These are phyloP conservation scores for Penicillium italicum DNA, from an alignment of 2,329 filamentous ascomycete genomes.

Conservation along the genomic window DNA sequence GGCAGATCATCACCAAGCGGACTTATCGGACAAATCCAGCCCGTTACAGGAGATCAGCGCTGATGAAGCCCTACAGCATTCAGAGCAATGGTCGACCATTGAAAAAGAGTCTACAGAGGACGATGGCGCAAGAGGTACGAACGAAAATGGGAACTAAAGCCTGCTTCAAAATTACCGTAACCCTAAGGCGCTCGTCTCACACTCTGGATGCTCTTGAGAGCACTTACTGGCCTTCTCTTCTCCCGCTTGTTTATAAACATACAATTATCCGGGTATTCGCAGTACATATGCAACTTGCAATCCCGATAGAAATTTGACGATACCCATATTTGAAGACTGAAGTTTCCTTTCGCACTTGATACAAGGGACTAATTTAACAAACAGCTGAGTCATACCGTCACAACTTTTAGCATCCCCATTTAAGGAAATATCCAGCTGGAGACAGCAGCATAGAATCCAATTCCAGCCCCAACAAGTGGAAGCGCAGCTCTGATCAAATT, in stretches of 20 bases:
- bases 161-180: not conserved
- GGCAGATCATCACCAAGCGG: constrained; percentile 5
- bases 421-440: constrained; percentile 5
- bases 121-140: not conserved
- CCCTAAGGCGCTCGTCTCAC: not conserved
- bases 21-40: constrained; percentile 15
- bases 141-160: not conserved
- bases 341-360: not conserved
- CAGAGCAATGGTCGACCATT: constrained; percentile 38
- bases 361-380: not conserved
- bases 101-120: constrained; percentile 28
- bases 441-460: constrained; percentile 23
- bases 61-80: constrained; percentile 36
- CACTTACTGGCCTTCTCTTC: not conserved
- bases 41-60: constrained; percentile 28
- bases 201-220: not conserved
- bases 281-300: not conserved
- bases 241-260: constrained; percentile 5
- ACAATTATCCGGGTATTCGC: not conserved
- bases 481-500: constrained; percentile 25
- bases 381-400: not conserved
- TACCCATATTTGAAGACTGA: constrained; percentile 11
- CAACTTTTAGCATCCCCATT: not conserved
- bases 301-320: constrained; percentile 11
- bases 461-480: constrained; percentile 24